Conservation (phyloP, 768 basidiomycete species). For the Mycena latifolia region DNA sequence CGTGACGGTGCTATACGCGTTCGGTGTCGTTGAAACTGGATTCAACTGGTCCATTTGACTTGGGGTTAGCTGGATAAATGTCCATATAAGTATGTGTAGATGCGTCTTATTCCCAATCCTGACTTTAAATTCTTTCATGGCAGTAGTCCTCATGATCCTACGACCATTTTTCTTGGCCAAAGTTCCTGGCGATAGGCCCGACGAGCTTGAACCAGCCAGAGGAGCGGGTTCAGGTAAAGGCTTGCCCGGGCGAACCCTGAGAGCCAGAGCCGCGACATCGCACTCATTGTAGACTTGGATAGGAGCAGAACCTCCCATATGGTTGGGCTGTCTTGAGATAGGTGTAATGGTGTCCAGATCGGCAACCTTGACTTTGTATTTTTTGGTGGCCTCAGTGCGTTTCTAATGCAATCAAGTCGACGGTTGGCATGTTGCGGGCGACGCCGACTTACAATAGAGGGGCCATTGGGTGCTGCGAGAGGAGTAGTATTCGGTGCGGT, state of each 20-base stretch:
- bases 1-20: conserved; percentile 22
- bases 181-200: no score
- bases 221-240: conserved; percentile 20
- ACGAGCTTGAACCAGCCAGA: neutral
- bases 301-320: conserved; percentile 26
- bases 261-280: conserved; percentile 20
- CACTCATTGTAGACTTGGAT: conserved; percentile 29
- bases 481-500: neutral
- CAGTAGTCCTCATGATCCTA: conserved; percentile 25
- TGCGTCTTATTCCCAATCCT: neutral
- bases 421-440: neutral
- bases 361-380: conserved; percentile 26
- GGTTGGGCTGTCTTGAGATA: conserved; percentile 14
- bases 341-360: conserved; percentile 28
- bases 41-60: conserved; percentile 26
- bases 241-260: conserved; percentile 18
- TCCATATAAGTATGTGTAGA: neutral
- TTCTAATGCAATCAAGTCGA: conserved; percentile 5
- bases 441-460: conserved; percentile 22
- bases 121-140: conserved; percentile 26
- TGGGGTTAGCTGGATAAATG: conserved; percentile 8
- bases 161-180: conserved; percentile 26
- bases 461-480: conserved; percentile 17
- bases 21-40: conserved; percentile 22
- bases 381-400: conserved; percentile 15